Percentiles rank a stretch among this genome's conserved stretches.
Evolutionary conservation across 2,329 filamentous ascomycete genomes (phyloP).

Genomic region (Cladophialophora bantiana): DNA sequence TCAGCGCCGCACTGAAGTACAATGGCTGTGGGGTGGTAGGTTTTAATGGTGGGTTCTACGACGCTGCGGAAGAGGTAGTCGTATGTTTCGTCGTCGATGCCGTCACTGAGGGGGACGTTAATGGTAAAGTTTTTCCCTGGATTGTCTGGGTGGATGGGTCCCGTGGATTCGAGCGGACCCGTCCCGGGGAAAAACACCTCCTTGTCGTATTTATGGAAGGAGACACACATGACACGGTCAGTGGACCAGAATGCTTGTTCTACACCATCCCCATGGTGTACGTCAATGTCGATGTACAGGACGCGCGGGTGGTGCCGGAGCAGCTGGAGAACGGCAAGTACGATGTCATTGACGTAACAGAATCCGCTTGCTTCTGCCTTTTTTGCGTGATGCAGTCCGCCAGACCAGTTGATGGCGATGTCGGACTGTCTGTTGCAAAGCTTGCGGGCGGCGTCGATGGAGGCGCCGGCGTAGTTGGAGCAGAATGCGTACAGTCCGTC

Average conservation of each 20-base stretch:
- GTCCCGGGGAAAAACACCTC: conserved; percentile 87
- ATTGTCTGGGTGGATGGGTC: conserved; percentile 81
- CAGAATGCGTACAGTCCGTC: conserved; percentile 96
- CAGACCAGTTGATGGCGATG: conserved; percentile 97
- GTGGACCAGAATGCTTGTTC: conserved; percentile 91
- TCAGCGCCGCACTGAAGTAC: conserved; percentile 96
- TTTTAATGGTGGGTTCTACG: conserved; percentile 77
- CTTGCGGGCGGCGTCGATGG: conserved; percentile 88
- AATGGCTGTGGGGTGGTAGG: conserved; percentile 88
- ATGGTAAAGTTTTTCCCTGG: conserved; percentile 87
- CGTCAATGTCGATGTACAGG: conserved; percentile 93
- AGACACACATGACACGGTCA: conserved; percentile 88
- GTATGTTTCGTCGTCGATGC: conserved; percentile 91
- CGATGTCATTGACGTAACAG: conserved; percentile 99
- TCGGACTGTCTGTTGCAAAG: conserved; percentile 86
- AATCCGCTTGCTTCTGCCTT: conserved; percentile 93
- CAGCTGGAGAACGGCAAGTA: conserved; percentile 88
- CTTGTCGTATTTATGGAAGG: conserved; percentile 95
- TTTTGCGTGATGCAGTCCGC: conserved; percentile 94
- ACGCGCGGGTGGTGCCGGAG: conserved; percentile 82
- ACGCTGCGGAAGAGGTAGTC: conserved; percentile 82
- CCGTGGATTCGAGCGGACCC: conserved; percentile 84
- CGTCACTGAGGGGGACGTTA: conserved; percentile 89
- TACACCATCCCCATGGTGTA: conserved; percentile 89
- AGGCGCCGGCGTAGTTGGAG: conserved; percentile 88